Evolutionary conservation across 2,329 filamentous ascomycete genomes (phyloP), one percentile per base, ranked within the genome.

Genomic region (Sporothrix mexicana): DNA sequence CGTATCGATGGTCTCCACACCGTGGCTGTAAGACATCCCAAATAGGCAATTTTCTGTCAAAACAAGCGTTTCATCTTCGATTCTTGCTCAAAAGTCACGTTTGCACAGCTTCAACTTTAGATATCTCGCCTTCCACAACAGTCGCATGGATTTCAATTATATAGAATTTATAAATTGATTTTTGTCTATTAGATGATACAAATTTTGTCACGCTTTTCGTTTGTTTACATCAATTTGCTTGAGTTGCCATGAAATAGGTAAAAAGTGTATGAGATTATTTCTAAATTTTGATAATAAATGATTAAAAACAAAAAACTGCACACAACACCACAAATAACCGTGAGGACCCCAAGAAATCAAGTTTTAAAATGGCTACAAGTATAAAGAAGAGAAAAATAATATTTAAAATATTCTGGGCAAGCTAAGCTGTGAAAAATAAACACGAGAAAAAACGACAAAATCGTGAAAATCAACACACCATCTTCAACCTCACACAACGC

Each of bases 11-110:
- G 1, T 43, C 66, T 69, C 66, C 66, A 55, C 64, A 67, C 15
- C 15, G 5, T 69, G 17, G 17, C 66, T 70, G 68, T 70, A 70
- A 70, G 68, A 70, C 68, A 49, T 70, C 68, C 68, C 68, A 61
- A 70, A 70, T 70, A 70, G 68, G 68, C 68, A 70, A 70, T 70
- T 59, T 12, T 57, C 10, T 15, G 41, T 43, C 23, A 12, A 55
- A 55, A 55, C 47, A 41, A 17, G 41, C 51, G 49, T 69, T 55
- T 55, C 67, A 57, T 69, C 67, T 53, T 53, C 47, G 20, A 41
- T 68, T 41, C 66, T 30, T 9, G 7, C 4, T 7, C 25, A 36
- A 68, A 68, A 41, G 8, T 3, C 3, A 25, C 25, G 41, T 41
- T 30, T 13, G 20, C 17, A 41, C 13, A 6, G 25, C 45, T 68